Evolutionary conservation across 139 green algal genomes (phyloP), one percentile per base, ranked within the genome.

Genomic region (Haematococcus lacustris): DNA sequence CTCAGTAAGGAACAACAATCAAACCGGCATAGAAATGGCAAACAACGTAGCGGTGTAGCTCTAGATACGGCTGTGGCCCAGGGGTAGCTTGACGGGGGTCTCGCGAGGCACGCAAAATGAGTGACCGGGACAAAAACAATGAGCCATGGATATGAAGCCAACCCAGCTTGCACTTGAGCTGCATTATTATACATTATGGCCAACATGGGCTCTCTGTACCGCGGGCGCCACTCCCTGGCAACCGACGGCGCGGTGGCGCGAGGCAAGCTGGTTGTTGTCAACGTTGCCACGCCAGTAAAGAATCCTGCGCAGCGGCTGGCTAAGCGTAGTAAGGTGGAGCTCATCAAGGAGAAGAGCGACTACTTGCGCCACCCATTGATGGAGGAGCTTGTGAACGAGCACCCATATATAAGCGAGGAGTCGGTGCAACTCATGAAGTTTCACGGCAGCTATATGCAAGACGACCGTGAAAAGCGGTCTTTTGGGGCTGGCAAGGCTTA

Each of bases 351-450:
- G 66, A 86, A 97, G 53, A 90, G 72, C 73, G 92, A 98, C 85
- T 99, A 91, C 78, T 81, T 99, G 66, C 83, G 96, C 5, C 94
- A 98, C 76, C 96, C 96, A 3, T 87, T 99, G 28, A 97, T 99
- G 87, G 81, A 96, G 76, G 87, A 99, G 73, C 85, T 99, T 7
- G 87, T 95, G 6, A 89, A 85, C 50, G 83, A 93, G 25, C 88
- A 87, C 13, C 83, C 89, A 4, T 89, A 80, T 76, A 96, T 99
- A 80, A 90, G 64, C 68, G 93, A 97, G 79, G 88, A 93, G 1
- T 83, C 92, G 5, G 78, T 92, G 76, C 96, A 99, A 90, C 88
- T 99, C 5, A 98, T 98, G 87, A 99, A 99, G 88, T 99, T 99
- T 76, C 96, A 99, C 78, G 96, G 96, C 62, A 92, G 79, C 73